Percentiles rank a stretch among this genome's conserved stretches.
Conservation (phyloP, 192 early-diverging fungal species). For the Linnemannia hyalina region DNA sequence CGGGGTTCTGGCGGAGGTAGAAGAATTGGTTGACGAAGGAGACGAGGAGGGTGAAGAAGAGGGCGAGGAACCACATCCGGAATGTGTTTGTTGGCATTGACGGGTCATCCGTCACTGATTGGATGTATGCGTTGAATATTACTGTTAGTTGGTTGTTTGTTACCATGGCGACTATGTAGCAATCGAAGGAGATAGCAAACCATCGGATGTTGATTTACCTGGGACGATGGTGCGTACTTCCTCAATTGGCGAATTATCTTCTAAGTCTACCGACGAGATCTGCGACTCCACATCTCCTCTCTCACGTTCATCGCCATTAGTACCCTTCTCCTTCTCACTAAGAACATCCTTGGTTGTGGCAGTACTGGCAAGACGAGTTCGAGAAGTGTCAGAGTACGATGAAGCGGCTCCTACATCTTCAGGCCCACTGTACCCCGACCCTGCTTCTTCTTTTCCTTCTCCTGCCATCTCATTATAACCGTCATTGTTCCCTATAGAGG, state of each 20-base stretch:
- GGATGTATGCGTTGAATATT: too few relatives aligned
- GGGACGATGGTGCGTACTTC: constrained; percentile 58
- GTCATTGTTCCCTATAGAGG: background rate
- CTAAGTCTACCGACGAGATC: constrained; percentile 1
- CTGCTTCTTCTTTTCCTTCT: background rate
- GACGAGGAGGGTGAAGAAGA: constrained; percentile 45
- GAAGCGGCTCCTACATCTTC: background rate
- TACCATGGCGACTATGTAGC: too few relatives aligned
- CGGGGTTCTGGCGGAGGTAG: constrained; percentile 52
- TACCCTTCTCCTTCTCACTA: background rate
- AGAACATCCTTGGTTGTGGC: background rate
- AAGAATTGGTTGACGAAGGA: constrained; percentile 60
- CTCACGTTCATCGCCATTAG: background rate
- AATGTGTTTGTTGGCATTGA: constrained; percentile 60
- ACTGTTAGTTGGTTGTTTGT: background rate
- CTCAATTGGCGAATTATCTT: constrained; percentile 59
- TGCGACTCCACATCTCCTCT: constrained; percentile 25
- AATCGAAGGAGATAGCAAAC: background rate
- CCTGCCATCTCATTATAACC: background rate
- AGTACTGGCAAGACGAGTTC: background rate
- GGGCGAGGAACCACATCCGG: constrained; percentile 59
- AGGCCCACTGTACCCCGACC: background rate
- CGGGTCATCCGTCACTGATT: constrained; percentile 54
- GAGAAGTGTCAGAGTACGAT: background rate
- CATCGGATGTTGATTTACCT: constrained; percentile 9